Percentiles rank a stretch among this genome's conserved stretches.
Conservation (phyloP, 371 early-diverging fungal genomes). For the Mucor mucedo region DNA sequence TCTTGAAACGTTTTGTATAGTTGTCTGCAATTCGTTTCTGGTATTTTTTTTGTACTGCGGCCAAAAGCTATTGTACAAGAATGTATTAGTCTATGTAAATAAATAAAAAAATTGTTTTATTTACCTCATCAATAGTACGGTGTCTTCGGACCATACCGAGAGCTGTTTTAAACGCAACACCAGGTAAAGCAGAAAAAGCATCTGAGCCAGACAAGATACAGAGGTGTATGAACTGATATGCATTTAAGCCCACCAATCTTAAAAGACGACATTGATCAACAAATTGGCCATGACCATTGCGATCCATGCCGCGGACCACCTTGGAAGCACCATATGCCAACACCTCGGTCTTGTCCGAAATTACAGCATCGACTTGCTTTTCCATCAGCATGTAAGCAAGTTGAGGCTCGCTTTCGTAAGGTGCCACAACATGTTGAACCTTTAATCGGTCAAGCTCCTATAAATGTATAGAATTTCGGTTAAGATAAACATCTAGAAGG, state of each 20-base stretch:
- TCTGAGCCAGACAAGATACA: slow-evolving; percentile 97
- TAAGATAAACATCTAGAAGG: neutral
- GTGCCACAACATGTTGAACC: slow-evolving; percentile 90
- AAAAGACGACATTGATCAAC: neutral
- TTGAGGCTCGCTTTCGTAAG: slow-evolving; percentile 99
- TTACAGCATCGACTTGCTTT: slow-evolving; percentile 76
- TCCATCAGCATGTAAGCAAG: slow-evolving; percentile 75
- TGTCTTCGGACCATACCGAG: neutral
- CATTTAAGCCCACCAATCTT: neutral
- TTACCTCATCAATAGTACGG: neutral
- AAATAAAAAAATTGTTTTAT: neutral
- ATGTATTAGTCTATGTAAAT: too few relatives aligned
- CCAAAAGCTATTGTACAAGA: too few relatives aligned
- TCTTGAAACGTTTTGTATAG: too few relatives aligned
- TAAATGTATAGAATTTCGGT: neutral
- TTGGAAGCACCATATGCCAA: slow-evolving; percentile 90
- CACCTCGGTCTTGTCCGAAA: slow-evolving; percentile 98
- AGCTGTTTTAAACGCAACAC: slow-evolving; percentile 81
- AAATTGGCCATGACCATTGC: slow-evolving; percentile 55
- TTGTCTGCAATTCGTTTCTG: too few relatives aligned
- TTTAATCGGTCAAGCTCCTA: slow-evolving; percentile 20
- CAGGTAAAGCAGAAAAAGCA: slow-evolving; percentile 83
- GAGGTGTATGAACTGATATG: slow-evolving; percentile 46
- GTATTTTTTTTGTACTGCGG: too few relatives aligned
- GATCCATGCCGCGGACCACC: slow-evolving; percentile 79